Percentiles rank a stretch among this genome's conserved stretches.
These are phyloP conservation scores for Diaporthe vaccinii DNA, from an alignment of 2,329 filamentous ascomycete genomes.

Conservation along the genomic window DNA sequence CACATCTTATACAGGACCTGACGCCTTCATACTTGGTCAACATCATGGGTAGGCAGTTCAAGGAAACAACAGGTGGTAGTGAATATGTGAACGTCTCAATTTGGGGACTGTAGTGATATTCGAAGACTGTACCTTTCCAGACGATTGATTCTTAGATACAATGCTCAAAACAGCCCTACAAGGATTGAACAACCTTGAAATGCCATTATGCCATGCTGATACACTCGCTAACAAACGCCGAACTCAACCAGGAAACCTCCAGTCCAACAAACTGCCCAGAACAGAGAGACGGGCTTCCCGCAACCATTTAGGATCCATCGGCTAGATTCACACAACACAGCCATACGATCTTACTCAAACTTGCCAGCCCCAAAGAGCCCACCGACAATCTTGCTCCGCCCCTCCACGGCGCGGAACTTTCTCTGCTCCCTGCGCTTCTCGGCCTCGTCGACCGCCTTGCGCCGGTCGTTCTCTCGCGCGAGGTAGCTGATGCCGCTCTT, in stretches of 20 bases:
- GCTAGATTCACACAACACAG: neutral
- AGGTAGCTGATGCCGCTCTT: conserved; percentile 73
- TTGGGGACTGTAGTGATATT: neutral
- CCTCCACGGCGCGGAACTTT: conserved; percentile 70
- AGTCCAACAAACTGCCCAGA: neutral
- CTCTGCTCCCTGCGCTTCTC: conserved; percentile 71
- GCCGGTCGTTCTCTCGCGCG: conserved; percentile 70
- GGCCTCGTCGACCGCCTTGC: conserved; percentile 66
- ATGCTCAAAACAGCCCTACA: conserved; percentile 8
- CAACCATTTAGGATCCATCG: neutral
- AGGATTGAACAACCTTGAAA: conserved; percentile 4
- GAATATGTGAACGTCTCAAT: too few relatives aligned
- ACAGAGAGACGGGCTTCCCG: neutral
- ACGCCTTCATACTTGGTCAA: too few relatives aligned
- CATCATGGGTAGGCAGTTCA: too few relatives aligned
- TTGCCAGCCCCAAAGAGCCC: conserved; percentile 70
- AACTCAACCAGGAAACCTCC: neutral
- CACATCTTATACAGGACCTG: too few relatives aligned
- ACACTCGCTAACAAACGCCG: conserved; percentile 18
- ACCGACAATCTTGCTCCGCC: conserved; percentile 67
- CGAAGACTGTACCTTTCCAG: neutral
- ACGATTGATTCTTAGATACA: neutral
- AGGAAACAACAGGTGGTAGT: too few relatives aligned
- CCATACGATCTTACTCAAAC: conserved; percentile 58
- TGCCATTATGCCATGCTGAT: conserved; percentile 12